A percentile compares a stretch with the other conserved stretches of the same genome.
Evolutionary conservation across 495 filamentous ascomycete species (phyloP).

Genomic region (Cudoniella acicularis): DNA sequence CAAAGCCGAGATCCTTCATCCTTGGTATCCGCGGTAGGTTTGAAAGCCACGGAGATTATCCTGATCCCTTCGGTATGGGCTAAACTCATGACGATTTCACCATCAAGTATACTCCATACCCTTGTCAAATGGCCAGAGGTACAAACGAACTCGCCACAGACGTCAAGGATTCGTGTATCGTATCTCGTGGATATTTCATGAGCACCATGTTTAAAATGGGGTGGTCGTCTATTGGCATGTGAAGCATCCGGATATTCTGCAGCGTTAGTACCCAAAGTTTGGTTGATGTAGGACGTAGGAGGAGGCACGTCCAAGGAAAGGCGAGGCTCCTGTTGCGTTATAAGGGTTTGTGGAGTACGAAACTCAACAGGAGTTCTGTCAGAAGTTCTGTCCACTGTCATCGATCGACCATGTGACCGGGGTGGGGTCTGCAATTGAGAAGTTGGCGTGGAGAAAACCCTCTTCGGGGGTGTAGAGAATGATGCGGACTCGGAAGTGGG

Average conservation of each 20-base stretch:
- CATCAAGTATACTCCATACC: conserved; percentile 80
- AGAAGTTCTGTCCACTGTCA: conserved; percentile 42
- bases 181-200: conserved; percentile 74
- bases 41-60: conserved; percentile 78
- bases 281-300: conserved; percentile 11
- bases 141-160: conserved; percentile 83
- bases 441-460: conserved; percentile 44
- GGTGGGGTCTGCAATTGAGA: conserved; percentile 33
- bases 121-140: conserved; percentile 80
- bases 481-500: conserved; percentile 7
- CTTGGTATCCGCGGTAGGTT: conserved; percentile 65
- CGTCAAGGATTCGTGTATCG: conserved; percentile 79
- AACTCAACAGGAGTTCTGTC: conserved; percentile 34
- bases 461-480: conserved; percentile 44
- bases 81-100: conserved; percentile 75
- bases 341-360: conserved; percentile 10
- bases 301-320: conserved; percentile 13
- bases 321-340: not conserved
- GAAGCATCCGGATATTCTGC: conserved; percentile 81
- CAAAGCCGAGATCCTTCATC: conserved; percentile 84
- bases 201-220: conserved; percentile 63
- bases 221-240: conserved; percentile 77
- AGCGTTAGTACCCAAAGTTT: conserved; percentile 4
- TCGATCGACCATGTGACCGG: conserved; percentile 44
- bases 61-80: conserved; percentile 76